phyloP scores from a whole-genome alignment of 352 stramenopile species.

The Phytophthora idaei region DNA sequence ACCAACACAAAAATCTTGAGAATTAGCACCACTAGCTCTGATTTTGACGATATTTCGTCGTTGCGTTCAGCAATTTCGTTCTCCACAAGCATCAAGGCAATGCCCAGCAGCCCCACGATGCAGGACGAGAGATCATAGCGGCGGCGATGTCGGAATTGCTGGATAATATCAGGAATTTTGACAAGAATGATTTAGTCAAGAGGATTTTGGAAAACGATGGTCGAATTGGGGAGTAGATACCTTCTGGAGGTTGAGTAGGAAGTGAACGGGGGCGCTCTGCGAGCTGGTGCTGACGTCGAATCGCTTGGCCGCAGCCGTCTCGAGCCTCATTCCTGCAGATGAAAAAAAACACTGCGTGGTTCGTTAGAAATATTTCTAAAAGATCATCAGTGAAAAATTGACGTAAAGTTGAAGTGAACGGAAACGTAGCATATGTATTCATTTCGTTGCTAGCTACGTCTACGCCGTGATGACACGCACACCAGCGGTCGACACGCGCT shows the following conservation, averaged over 20 bases:
- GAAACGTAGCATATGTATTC: no score
- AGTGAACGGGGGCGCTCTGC: constrained; percentile 8
- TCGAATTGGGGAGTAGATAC: background rate
- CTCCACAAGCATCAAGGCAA: constrained; percentile 72
- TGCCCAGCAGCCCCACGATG: constrained; percentile 45
- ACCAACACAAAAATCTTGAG: constrained; percentile 48
- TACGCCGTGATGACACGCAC: constrained; percentile 52
- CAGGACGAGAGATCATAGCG: constrained; percentile 62
- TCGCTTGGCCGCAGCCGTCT: background rate
- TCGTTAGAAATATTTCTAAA: constrained; percentile 21
- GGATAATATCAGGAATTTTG: background rate
- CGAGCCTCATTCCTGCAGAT: constrained; percentile 17
- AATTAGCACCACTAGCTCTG: constrained; percentile 15
- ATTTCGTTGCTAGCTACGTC: no score
- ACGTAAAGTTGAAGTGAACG: background rate
- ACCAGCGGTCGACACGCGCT: constrained; percentile 71
- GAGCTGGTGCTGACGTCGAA: background rate
- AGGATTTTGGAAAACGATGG: background rate
- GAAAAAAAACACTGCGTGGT: background rate
- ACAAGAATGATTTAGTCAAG: background rate
- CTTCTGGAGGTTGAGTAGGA: constrained; percentile 28
- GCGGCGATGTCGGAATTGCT: constrained; percentile 58
- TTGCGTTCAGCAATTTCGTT: constrained; percentile 58
- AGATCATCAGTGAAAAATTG: background rate
- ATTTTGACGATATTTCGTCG: background rate